Percentiles rank a stretch among this genome's conserved stretches.
Evolutionary conservation across 1,284 basidiomycete species (phyloP).

Genomic region (Amylostereum chailletii): DNA sequence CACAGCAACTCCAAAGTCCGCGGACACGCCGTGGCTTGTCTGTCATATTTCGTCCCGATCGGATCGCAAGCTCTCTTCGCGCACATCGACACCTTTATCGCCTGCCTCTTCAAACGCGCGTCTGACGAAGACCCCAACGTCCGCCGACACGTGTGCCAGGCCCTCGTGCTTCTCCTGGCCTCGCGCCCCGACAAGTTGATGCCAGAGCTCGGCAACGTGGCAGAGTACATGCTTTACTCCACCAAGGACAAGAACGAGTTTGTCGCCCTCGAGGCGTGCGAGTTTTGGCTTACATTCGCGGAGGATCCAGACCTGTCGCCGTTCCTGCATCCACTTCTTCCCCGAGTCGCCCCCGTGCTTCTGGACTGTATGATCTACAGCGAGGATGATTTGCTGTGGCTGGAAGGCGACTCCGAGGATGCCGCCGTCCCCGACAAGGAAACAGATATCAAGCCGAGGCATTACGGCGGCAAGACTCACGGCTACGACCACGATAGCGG

Average conservation of each 20-base stretch:
- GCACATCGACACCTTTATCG: constrained; percentile 91
- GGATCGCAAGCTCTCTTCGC: constrained; percentile 77
- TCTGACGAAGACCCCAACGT: constrained; percentile 91
- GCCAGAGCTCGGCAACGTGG: constrained; percentile 92
- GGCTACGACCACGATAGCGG: constrained; percentile 64
- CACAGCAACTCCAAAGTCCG: constrained; percentile 85
- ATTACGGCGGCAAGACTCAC: constrained; percentile 82
- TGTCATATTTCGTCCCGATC: constrained; percentile 89
- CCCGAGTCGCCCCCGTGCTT: constrained; percentile 86
- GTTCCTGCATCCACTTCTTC: constrained; percentile 80
- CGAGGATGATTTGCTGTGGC: constrained; percentile 92
- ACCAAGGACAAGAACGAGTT: constrained; percentile 95
- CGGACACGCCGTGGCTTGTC: constrained; percentile 86
- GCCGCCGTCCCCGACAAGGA: constrained; percentile 89
- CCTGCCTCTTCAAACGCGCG: constrained; percentile 89
- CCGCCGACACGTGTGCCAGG: constrained; percentile 92
- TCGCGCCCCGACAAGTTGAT: constrained; percentile 93
- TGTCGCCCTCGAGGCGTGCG: constrained; percentile 94
- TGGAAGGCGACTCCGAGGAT: constrained; percentile 90
- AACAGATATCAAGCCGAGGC: constrained; percentile 92
- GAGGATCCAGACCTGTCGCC: constrained; percentile 85
- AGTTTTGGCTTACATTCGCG: constrained; percentile 99
- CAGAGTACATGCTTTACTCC: constrained; percentile 98
- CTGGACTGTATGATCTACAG: constrained; percentile 97
- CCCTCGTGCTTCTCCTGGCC: constrained; percentile 88